Evolutionary conservation across 768 basidiomycete genomes (phyloP).

Genomic region (Tricholoma furcatifolium): DNA sequence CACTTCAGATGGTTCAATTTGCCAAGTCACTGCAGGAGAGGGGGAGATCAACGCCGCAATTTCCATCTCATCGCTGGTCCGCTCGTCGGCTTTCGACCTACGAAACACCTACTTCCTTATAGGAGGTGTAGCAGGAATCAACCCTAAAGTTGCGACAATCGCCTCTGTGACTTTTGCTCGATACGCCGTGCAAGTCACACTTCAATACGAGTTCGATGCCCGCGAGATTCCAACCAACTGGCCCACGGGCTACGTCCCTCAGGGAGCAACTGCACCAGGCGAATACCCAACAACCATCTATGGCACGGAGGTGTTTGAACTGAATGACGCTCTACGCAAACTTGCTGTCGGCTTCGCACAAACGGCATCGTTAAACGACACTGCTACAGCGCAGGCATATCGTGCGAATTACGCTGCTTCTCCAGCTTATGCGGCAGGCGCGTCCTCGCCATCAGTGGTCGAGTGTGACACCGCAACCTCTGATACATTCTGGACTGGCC

Average conservation of each 20-base stretch:
- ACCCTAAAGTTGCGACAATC: slow-evolving; percentile 7
- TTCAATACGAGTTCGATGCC: slow-evolving; percentile 14
- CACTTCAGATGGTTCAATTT: slow-evolving; percentile 1
- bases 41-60: slow-evolving; percentile 10
- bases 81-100: slow-evolving; percentile 3
- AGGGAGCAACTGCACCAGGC: slow-evolving; percentile 4
- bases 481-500: slow-evolving; percentile 9
- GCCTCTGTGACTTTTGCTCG: slow-evolving; percentile 13
- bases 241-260: slow-evolving; percentile 11
- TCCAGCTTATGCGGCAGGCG: slow-evolving; percentile 1
- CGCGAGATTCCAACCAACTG: slow-evolving; percentile 10
- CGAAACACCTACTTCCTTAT: slow-evolving; percentile 5
- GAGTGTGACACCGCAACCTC: slow-evolving; percentile 13
- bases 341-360: slow-evolving; percentile 5
- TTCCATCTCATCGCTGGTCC: slow-evolving; percentile 2
- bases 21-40: slow-evolving; percentile 2
- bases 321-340: slow-evolving; percentile 11
- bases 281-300: slow-evolving; percentile 10
- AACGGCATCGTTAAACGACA: slow-evolving; percentile 5
- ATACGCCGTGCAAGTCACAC: slow-evolving; percentile 7
- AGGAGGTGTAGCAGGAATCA: slow-evolving; percentile 2
- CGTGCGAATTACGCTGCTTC: slow-evolving; percentile 1
- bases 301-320: slow-evolving; percentile 14
- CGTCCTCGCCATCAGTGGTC: slow-evolving; percentile 9
- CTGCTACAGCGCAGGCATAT: not conserved